These are phyloP conservation scores for Nematocida displodere DNA, from an alignment of 371 early-diverging fungal species.

Conservation along the genomic window DNA sequence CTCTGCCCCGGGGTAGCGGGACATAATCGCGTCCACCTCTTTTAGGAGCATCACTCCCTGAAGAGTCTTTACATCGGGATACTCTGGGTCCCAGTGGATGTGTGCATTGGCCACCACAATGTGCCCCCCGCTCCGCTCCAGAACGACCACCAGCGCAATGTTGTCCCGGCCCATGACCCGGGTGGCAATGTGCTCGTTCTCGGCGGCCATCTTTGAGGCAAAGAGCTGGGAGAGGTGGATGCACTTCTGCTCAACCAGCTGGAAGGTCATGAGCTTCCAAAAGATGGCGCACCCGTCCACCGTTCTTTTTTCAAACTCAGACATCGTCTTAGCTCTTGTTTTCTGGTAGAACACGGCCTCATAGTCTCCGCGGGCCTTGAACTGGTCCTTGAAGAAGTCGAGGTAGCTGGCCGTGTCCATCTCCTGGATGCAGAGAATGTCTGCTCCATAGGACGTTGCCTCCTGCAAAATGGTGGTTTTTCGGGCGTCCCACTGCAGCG, in stretches of 20 bases:
- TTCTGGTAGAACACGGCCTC: constrained; percentile 85
- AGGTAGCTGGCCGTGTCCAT: constrained; percentile 55
- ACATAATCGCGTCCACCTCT: constrained; percentile 70
- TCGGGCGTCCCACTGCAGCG: constrained; percentile 82
- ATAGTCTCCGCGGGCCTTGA: constrained; percentile 67
- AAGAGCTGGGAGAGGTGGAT: constrained; percentile 85
- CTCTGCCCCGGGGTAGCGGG: constrained; percentile 60
- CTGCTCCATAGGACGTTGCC: constrained; percentile 75
- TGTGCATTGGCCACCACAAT: constrained; percentile 78
- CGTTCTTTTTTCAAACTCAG: constrained; percentile 73
- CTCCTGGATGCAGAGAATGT: constrained; percentile 88
- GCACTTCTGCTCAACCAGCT: constrained; percentile 71
- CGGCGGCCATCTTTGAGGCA: constrained; percentile 75
- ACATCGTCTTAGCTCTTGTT: constrained; percentile 80
- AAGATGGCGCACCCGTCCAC: constrained; percentile 97
- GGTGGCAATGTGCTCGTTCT: constrained; percentile 81
- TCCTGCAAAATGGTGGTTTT: constrained; percentile 80
- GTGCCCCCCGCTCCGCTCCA: constrained; percentile 66
- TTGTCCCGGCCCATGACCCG: constrained; percentile 86
- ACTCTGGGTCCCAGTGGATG: constrained; percentile 68
- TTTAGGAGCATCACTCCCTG: constrained; percentile 88
- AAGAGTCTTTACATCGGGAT: constrained; percentile 88
- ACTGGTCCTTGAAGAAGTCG: constrained; percentile 74
- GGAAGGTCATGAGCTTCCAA: constrained; percentile 74
- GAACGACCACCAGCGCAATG: constrained; percentile 79